A percentile compares a stretch with the other conserved stretches of the same genome.
Conservation (phyloP, 2,329 filamentous ascomycete species). For the Ophiostoma quercus region DNA sequence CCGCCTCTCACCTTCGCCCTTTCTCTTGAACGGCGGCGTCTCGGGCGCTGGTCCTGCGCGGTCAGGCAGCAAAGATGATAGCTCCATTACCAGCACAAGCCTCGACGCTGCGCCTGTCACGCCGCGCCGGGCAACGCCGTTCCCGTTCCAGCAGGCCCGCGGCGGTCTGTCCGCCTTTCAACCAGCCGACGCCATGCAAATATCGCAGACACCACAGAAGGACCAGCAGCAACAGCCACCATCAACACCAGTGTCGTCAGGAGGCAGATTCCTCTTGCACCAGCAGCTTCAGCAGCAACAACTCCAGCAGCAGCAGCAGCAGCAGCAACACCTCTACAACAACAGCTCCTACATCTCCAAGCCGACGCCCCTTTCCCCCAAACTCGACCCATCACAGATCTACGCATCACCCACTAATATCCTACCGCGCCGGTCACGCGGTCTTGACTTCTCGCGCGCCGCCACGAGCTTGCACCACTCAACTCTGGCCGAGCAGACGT, state of each 20-base stretch:
- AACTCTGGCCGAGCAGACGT: constrained; percentile 80
- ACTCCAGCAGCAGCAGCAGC: constrained; percentile 23
- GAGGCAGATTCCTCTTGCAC: constrained; percentile 24
- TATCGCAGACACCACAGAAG: constrained; percentile 32
- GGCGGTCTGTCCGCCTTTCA: constrained; percentile 63
- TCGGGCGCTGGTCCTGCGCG: constrained; percentile 36
- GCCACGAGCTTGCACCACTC: constrained; percentile 95
- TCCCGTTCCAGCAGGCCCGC: constrained; percentile 50
- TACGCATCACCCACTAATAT: constrained; percentile 86
- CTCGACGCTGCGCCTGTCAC: constrained; percentile 54
- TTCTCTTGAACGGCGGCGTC: constrained; percentile 43
- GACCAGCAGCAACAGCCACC: constrained; percentile 24
- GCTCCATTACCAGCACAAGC: constrained; percentile 42
- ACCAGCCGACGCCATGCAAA: constrained; percentile 38
- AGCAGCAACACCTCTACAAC: constrained; percentile 24
- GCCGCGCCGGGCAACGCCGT: constrained; percentile 45
- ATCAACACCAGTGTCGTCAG: constrained; percentile 21
- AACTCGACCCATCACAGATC: constrained; percentile 75
- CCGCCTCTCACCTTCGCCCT: constrained; percentile 54
- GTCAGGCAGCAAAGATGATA: constrained; percentile 62
- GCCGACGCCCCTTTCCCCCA: constrained; percentile 71
- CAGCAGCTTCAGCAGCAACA: constrained; percentile 11
- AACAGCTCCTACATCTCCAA: constrained; percentile 42
- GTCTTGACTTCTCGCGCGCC: constrained; percentile 86
- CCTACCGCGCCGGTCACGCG: constrained; percentile 79